Evolutionary conservation across 176 grass and related monocot genomes (phyloP).

Genomic region (Panicum miliaceum): DNA sequence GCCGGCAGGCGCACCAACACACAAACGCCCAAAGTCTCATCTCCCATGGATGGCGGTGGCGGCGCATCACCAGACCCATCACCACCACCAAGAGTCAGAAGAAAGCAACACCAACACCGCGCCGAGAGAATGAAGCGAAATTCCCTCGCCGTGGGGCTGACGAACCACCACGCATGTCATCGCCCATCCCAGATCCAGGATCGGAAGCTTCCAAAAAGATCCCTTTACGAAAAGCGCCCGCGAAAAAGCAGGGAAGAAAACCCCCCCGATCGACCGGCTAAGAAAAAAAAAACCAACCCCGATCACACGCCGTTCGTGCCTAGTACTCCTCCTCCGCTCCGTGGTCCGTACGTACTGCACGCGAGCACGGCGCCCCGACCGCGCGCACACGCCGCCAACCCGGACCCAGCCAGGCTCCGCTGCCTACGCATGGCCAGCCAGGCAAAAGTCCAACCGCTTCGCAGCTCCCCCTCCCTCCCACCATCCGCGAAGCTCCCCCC

Average conservation of each 20-base stretch:
- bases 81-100: conserved; percentile 11
- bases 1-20: conserved; percentile 37
- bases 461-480: conserved; percentile 33
- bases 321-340: not conserved
- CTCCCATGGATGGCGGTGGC: not conserved
- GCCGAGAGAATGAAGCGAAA: conserved; percentile 38
- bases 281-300: not conserved
- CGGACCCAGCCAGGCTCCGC: conserved; percentile 42
- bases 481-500: conserved; percentile 45
- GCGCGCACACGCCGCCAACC: conserved; percentile 48
- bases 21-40: not conserved
- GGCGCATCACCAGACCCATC: not conserved
- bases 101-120: conserved; percentile 19
- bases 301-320: conserved; percentile 21
- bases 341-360: not conserved
- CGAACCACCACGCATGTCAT: conserved; percentile 17
- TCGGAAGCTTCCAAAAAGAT: conserved; percentile 58
- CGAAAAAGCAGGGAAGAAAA: not conserved
- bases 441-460: conserved; percentile 30
- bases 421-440: conserved; percentile 40
- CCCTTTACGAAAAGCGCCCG: conserved; percentile 13
- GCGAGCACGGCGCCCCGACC: conserved; percentile 9
- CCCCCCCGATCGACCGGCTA: not conserved
- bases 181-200: conserved; percentile 31
- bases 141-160: conserved; percentile 31